Conservation (phyloP, 768 basidiomycete genomes). For the Pisolithus sp. region DNA sequence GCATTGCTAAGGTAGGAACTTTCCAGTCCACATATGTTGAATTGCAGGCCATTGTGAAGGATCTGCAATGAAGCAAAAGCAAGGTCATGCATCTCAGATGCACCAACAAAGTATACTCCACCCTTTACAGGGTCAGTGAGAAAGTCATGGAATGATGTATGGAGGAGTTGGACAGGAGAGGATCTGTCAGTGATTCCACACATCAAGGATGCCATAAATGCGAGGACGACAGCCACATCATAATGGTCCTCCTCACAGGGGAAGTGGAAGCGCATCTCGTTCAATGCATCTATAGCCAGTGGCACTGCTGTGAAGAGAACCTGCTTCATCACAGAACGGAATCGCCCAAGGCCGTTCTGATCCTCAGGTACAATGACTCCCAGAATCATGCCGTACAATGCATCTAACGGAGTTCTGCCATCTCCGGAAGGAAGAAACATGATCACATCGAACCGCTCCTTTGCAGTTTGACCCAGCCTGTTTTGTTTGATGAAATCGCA, state of each 20-base stretch:
- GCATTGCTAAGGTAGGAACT: conserved; percentile 25
- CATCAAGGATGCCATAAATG: conserved; percentile 3
- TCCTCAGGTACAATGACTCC: not conserved
- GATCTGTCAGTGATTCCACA: not conserved
- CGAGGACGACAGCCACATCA: not conserved
- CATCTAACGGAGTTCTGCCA: not conserved
- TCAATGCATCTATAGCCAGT: not conserved
- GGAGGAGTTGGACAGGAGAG: conserved; percentile 12
- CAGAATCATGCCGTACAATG: not conserved
- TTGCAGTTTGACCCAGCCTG: not conserved
- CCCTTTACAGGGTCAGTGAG: conserved; percentile 8
- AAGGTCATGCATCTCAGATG: conserved; percentile 12
- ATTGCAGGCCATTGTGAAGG: conserved; percentile 25
- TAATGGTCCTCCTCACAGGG: not conserved
- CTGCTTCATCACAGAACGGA: not conserved
- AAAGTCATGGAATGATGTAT: conserved; percentile 25
- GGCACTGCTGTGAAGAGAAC: conserved; percentile 5
- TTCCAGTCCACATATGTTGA: conserved; percentile 31
- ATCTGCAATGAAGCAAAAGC: conserved; percentile 17
- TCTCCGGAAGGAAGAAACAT: not conserved
- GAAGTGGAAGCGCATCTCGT: not conserved
- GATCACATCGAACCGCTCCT: not conserved
- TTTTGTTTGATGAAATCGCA: not conserved
- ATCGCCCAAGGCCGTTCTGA: not conserved
- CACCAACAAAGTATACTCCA: conserved; percentile 9